Conservation (phyloP, 2,329 filamentous ascomycete species). For the Coniochaeta sp. region DNA sequence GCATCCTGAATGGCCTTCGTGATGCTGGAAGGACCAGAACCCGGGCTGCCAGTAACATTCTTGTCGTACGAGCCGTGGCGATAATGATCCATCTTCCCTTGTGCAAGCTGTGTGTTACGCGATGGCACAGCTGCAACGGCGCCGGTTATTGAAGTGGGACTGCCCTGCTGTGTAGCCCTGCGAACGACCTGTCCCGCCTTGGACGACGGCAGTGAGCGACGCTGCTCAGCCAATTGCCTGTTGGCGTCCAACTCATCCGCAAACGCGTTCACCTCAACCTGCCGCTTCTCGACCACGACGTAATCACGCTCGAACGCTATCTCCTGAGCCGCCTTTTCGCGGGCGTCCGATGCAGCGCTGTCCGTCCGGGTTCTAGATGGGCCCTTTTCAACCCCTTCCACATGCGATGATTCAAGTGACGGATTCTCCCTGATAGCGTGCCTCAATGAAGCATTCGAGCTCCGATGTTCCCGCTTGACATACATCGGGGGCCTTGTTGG, state of each 20-base stretch:
- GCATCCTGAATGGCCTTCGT: slow-evolving; percentile 94
- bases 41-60: slow-evolving; percentile 57
- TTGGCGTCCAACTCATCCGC: slow-evolving; percentile 90
- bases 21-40: slow-evolving; percentile 80
- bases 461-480: slow-evolving; percentile 28
- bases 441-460: slow-evolving; percentile 31
- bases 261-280: slow-evolving; percentile 94
- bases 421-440: slow-evolving; percentile 22
- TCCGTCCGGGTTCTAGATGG: slow-evolving; percentile 11
- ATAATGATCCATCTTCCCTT: slow-evolving; percentile 63
- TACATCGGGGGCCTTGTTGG: slow-evolving; percentile 31
- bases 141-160: slow-evolving; percentile 60
- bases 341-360: slow-evolving; percentile 34
- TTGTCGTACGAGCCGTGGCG: slow-evolving; percentile 77
- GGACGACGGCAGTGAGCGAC: slow-evolving; percentile 30
- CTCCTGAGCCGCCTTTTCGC: slow-evolving; percentile 72
- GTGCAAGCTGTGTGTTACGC: slow-evolving; percentile 65
- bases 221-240: slow-evolving; percentile 43
- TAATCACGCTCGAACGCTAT: slow-evolving; percentile 90
- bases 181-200: slow-evolving; percentile 60
- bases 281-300: slow-evolving; percentile 88
- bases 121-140: slow-evolving; percentile 60
- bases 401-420: slow-evolving; percentile 23
- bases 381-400: slow-evolving; percentile 24
- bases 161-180: slow-evolving; percentile 70